Percentiles rank a stretch among this genome's conserved stretches.
Conservation (phyloP, 306 rosid species). For the Fagus crenata region DNA sequence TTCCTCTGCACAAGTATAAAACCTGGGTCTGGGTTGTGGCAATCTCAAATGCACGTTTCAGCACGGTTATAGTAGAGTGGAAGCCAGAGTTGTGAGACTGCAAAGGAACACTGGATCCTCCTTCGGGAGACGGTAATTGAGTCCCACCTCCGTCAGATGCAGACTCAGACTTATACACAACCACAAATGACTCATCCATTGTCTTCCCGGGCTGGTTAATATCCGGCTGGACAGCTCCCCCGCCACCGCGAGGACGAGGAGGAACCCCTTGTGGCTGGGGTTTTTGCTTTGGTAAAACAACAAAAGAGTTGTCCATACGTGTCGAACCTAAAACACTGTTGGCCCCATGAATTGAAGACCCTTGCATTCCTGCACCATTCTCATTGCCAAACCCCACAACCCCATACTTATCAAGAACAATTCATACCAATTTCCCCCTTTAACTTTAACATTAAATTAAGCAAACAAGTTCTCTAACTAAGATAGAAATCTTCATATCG, state of each 20-base stretch:
- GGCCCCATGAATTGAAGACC: conserved; percentile 73
- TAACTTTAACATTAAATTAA: not conserved
- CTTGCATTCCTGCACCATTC: conserved; percentile 73
- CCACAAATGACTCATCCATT: conserved; percentile 95
- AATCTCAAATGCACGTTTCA: conserved; percentile 91
- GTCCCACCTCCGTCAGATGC: conserved; percentile 71
- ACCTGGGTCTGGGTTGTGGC: conserved; percentile 93
- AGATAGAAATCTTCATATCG: no score
- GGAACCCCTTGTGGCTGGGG: conserved; percentile 64
- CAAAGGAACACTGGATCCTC: conserved; percentile 52
- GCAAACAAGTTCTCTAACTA: no score
- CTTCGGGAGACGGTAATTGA: conserved; percentile 47
- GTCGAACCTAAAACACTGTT: conserved; percentile 71
- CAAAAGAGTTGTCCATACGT: conserved; percentile 92
- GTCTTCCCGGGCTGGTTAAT: conserved; percentile 65
- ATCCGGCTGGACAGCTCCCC: conserved; percentile 45
- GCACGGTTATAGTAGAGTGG: conserved; percentile 64
- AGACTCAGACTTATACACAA: conserved; percentile 83
- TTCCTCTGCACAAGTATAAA: conserved; percentile 8
- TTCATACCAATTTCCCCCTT: no score
- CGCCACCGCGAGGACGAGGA: conserved; percentile 62
- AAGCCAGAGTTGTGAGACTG: conserved; percentile 83
- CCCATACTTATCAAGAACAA: conserved; percentile 5
- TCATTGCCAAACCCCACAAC: conserved; percentile 23
- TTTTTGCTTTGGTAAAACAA: conserved; percentile 69